Base-by-base conservation (phyloP, 345 rosid species). In the Salix udensis region DNA sequence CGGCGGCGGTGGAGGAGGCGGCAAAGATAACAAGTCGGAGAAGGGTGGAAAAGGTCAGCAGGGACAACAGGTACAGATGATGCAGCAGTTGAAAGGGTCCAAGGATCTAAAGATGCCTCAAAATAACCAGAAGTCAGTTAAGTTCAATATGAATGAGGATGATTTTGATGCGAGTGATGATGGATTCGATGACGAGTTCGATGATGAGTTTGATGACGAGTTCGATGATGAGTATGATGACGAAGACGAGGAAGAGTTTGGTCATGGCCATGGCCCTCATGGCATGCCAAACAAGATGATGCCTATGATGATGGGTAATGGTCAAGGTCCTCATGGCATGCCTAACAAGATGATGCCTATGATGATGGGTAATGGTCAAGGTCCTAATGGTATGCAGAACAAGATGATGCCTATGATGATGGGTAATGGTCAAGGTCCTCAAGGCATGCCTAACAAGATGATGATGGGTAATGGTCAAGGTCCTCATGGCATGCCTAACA, bases 121-220 rank as follows among this genome's bases (percentile, higher is more conserved):
- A 19, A 30, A 70, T 10, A 92, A 84, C 10, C 86, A 91, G 73
- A 96, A 92, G 81, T 71, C 91, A 16, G 97, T 88, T 18, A 90
- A 87, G 84, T 96, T 92, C 72, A 84, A 84, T 10, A 68, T 88
- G 76, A 88, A 87, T 14, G 84, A 86, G 18, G 91, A 85, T 13
- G 44, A 73, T 30, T 65, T 30, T 74, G 73, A 50, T 23, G 76
- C 67, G 21, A 74, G 80, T 66, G 91, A 88, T 67, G 81, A 72
- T 26, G 83, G 48, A 1, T 74, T 74, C n/a, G 77, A 75, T 48
- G 77, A 75, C 26, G 78, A 75, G 13, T 34, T 36, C 3, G 67
- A 60, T 50, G 82, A 71, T 50, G 82, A 71, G 24, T 66, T 67
- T 44, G 78, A 79, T 74, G 82, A 79, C 52, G 82, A 85, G 0